A percentile compares a stretch with the other conserved stretches of the same genome.
These are phyloP conservation scores for Thielaviopsis musarum DNA, from an alignment of 2,329 filamentous ascomycete genomes.

Conservation along the genomic window DNA sequence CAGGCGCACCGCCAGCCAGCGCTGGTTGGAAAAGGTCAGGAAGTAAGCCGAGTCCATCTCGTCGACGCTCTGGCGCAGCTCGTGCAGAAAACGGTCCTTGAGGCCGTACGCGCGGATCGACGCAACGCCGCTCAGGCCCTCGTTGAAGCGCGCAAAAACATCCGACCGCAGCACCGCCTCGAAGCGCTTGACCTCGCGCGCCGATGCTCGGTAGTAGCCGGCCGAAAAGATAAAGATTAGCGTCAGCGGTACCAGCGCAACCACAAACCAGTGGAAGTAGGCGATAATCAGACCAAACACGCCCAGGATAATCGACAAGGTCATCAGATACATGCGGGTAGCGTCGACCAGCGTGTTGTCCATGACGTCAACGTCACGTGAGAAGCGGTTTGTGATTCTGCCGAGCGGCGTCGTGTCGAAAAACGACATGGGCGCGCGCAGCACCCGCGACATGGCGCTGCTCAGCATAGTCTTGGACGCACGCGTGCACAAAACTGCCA, in stretches of 20 bases:
- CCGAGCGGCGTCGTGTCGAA: conserved; percentile 95
- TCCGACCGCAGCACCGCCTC: conserved; percentile 75
- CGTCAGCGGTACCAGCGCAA: conserved; percentile 46
- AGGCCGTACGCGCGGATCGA: conserved; percentile 84
- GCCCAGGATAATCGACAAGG: conserved; percentile 61
- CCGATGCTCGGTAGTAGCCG: conserved; percentile 77
- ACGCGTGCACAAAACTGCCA: conserved; percentile 66
- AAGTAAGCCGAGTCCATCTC: conserved; percentile 92
- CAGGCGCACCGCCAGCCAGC: conserved; percentile 76
- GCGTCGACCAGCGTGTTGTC: conserved; percentile 82
- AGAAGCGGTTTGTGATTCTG: conserved; percentile 91
- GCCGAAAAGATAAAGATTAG: conserved; percentile 67
- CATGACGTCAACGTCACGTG: conserved; percentile 90
- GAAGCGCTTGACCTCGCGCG: conserved; percentile 85
- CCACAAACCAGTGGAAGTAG: conserved; percentile 80
- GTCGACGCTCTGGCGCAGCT: conserved; percentile 60
- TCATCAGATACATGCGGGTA: conserved; percentile 84
- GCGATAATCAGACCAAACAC: conserved; percentile 84
- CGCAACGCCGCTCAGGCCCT: conserved; percentile 68
- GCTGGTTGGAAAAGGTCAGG: conserved; percentile 85
- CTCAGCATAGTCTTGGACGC: conserved; percentile 71
- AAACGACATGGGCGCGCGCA: conserved; percentile 68
- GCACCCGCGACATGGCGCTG: conserved; percentile 58
- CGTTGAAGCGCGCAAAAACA: conserved; percentile 82
- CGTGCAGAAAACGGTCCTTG: conserved; percentile 52